Base-by-base conservation (phyloP, 1,284 basidiomycete species). In the Ustilago sp. region DNA sequence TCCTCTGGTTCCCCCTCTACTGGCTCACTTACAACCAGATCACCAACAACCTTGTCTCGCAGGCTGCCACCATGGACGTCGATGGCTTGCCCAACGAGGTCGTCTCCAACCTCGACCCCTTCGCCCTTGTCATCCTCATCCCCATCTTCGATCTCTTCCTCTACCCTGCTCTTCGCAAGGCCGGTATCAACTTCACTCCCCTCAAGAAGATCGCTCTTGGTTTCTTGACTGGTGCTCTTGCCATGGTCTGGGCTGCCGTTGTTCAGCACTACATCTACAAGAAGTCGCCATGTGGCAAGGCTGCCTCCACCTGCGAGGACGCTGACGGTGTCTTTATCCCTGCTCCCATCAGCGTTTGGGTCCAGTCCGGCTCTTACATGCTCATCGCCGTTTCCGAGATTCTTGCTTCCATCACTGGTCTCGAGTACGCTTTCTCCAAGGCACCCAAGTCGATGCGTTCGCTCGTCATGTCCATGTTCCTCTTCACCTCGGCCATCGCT, bases 381-480 rank as follows among this genome's bases (percentile, higher is more conserved):
- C 77, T 89, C n/a, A 87, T 88, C 23, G 88, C 88, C 45, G 61
- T 88, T 55, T 88, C 87, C 19, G 88, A 89, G 88, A 93, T 95
- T 83, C 89, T 95, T 60, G 93, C 93, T 0, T 93, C 92, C 9
- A 93, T 95, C 86, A 94, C 93, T 19, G 87, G 87, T 59, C 82
- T 88, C 76, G 94, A 95, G 86, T 94, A 94, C 85, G 94, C 93
- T n/a, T 94, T 93, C 88, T 93, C 92, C 68, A 94, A 86, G 77
- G 87, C 87, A 9, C 87, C 87, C 61, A 84, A 80, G 66, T 85
- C 83, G 68, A 87, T 88, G 87, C 81, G 85, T 8, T 87, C 86
- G 36, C 81, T 88, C 41, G 85, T 87, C 60, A 86, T 85, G 83
- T 71, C 70, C 35, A 61, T 81, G 51, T 83, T 85, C 92, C 87